Percentiles rank a stretch among this genome's conserved stretches.
Evolutionary conservation across 495 filamentous ascomycete species (phyloP).

Genomic region (Trichoderma erinaceum): DNA sequence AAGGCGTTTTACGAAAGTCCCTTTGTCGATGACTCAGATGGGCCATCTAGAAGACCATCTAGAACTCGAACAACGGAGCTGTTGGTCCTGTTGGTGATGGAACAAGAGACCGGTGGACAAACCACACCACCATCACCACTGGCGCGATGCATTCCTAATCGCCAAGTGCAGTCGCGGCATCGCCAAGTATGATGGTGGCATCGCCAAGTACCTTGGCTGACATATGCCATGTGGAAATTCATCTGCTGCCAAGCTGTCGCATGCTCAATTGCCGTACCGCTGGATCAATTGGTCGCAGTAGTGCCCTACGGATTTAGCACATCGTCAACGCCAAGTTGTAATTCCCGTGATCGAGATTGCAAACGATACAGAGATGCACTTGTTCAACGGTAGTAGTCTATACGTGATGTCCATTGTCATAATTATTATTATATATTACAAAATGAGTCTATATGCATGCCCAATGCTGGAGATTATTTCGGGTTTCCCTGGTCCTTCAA

Average conservation of each 20-base stretch:
- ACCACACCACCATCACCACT: background rate
- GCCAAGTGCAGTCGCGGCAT: background rate
- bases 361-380: background rate
- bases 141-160: background rate
- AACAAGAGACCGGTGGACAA: background rate
- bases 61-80: background rate
- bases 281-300: background rate
- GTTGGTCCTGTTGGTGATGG: background rate
- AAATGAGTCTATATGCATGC: background rate
- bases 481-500: background rate
- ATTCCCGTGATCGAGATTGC: background rate
- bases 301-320: background rate
- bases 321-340: background rate
- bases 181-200: background rate
- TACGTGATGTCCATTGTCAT: background rate
- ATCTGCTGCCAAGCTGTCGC: background rate
- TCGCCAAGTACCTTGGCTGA: conserved; percentile 4
- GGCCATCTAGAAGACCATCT: background rate
- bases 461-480: background rate
- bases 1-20: background rate
- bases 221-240: background rate
- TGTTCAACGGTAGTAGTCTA: background rate
- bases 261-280: background rate
- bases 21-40: background rate
- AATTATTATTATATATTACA: background rate